Percentiles rank a stretch among this genome's conserved stretches.
Conservation (phyloP, 2,329 filamentous ascomycete species). For the Aspergillus sp. region DNA sequence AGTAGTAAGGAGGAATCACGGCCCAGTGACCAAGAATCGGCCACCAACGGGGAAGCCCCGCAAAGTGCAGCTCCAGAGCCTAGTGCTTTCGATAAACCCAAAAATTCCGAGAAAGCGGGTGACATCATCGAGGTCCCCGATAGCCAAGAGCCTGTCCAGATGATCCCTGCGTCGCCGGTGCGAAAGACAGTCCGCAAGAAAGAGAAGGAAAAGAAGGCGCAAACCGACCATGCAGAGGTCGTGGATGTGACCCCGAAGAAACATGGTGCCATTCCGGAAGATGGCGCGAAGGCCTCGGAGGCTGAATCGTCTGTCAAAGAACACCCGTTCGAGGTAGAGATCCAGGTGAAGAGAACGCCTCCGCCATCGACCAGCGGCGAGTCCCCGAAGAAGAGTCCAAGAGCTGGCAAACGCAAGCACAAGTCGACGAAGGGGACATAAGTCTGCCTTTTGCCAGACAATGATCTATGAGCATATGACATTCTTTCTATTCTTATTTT, state of each 20-base stretch:
- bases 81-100: background rate
- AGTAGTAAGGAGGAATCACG: background rate
- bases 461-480: background rate
- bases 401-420: background rate
- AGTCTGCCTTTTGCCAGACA: background rate
- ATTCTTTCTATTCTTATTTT: background rate
- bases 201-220: background rate
- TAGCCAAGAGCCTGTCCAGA: constrained; percentile 25
- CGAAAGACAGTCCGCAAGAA: background rate
- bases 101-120: background rate
- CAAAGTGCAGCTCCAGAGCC: background rate
- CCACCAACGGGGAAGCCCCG: background rate
- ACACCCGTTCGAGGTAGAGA: constrained; percentile 16
- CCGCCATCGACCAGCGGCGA: constrained; percentile 5
- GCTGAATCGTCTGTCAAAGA: background rate
- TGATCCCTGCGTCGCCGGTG: background rate
- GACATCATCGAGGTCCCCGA: constrained; percentile 30
- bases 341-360: constrained; percentile 28
- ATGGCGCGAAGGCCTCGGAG: background rate
- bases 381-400: background rate
- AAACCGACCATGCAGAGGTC: background rate
- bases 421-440: background rate
- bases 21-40: background rate
- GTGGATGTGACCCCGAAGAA: background rate
- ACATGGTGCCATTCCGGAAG: background rate